These are phyloP conservation scores for Diaporthe citriasiana DNA, from an alignment of 2,329 filamentous ascomycete species.

Conservation along the genomic window DNA sequence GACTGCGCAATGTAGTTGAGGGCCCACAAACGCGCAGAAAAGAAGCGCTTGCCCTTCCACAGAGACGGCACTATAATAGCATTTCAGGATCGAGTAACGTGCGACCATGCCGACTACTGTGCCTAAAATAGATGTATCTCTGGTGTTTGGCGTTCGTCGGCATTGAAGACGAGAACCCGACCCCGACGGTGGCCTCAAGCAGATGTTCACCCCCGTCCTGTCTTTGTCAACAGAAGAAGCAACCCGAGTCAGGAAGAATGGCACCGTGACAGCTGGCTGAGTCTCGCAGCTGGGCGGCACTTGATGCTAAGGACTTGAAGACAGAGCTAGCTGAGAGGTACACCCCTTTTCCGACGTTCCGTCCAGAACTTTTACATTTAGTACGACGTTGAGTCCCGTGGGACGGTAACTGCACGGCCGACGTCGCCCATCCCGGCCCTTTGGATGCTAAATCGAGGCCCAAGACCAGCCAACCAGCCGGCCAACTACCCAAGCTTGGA, in stretches of 20 bases:
- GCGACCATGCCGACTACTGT: slow-evolving; percentile 8
- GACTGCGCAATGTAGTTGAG: neutral
- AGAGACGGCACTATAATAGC: neutral
- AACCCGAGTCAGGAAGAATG: neutral
- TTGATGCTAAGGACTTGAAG: neutral
- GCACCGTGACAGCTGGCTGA: neutral
- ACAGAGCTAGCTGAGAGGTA: neutral
- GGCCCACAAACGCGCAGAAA: slow-evolving; percentile 9
- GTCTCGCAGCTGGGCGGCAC: slow-evolving; percentile 3
- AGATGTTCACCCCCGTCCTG: neutral
- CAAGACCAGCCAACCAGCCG: neutral
- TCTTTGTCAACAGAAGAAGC: neutral
- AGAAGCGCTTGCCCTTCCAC: neutral
- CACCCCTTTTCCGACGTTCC: slow-evolving; percentile 24
- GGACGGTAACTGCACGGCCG: slow-evolving; percentile 22
- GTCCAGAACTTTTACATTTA: neutral
- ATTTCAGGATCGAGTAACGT: neutral
- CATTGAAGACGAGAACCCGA: slow-evolving; percentile 11
- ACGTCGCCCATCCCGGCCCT: slow-evolving; percentile 16
- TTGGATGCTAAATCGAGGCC: slow-evolving; percentile 29
- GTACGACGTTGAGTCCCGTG: slow-evolving; percentile 28
- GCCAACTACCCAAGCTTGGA: slow-evolving; percentile 10
- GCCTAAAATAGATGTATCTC: slow-evolving; percentile 19
- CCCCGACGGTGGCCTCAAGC: slow-evolving; percentile 3
- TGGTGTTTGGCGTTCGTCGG: neutral